Evolutionary conservation across 305 asterid genomes (phyloP), one percentile per base, ranked within the genome.

Genomic region (Fraxinus platypoda): DNA sequence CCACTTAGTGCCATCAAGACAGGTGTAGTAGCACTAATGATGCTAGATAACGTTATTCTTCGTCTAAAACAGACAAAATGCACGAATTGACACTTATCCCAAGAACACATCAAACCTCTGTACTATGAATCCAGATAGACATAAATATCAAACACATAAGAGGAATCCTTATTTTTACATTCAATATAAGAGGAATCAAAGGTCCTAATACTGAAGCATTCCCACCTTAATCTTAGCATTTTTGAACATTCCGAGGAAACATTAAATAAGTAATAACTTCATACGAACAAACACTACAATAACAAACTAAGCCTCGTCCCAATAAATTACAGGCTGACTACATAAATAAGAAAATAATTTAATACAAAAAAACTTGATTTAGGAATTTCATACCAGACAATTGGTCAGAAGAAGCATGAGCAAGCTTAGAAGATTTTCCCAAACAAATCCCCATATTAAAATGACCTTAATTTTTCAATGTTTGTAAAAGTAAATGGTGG

Each of bases 381-480:
- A 78, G 66, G 15, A 74, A 70, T 19, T 59, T 15, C 82, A 73
- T 84, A 88, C 91, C 89, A 68, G 83, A 86, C 70, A 77, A 49
- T 37, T 57, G 81, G 17, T 52, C 86, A 76, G 87, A 79, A 88
- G 76, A 79, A 62, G 81, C 62, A 83, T 41, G 78, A 73, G 80
- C 83, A 68, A 78, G 83, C 73, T 85, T 82, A 68, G 84, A 84
- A 81, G 88, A 84, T 70, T 71, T 88, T 30, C 88, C 91, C 2
- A 74, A 81, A 79, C 91, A 88, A 81, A 87, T 85, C 38, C 91
- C 91, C 91, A 87, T 88, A 23, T 41, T 57, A 31, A 35, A 85
- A 73, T 46, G 46, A 4, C 13, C 78, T 66, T 19, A 80, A 49
- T 25, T 28, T 6, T 19, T 0, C 0, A 54, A n/a, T 19, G 66